Base-by-base conservation (phyloP, 352 stramenopile genomes). In the Nothophytophthora sp. region DNA sequence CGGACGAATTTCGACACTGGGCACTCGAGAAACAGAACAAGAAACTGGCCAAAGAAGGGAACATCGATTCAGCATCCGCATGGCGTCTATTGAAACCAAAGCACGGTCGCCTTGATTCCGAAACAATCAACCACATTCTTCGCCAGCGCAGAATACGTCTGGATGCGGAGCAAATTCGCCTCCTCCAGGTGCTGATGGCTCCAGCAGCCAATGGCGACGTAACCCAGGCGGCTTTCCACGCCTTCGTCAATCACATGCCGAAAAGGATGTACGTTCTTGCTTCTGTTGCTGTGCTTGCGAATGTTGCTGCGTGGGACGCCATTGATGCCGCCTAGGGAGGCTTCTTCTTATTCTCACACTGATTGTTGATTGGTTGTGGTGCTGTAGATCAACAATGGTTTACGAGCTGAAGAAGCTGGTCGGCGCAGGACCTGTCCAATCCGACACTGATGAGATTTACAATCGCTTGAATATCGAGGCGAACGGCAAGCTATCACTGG, bases 211-310 rank as follows among this genome's bases (percentile, higher is more conserved):
- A 89, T 22, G 82, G 82, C 18, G 72, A 84, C 32, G 74, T 91
- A 38, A 79, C 63, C 27, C 78, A 88, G 40, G 59, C 50, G 11
- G 55, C 75, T 7, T 89, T 89, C 27, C 82, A 93, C 30, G 57
- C 66, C 15, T 93, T 93, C 66, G 76, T 91, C 29, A 93, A 93
- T 46, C 81, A 93, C 35, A 68, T 86, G 3, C 80, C 82, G 0
- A 81, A 84, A 54, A 93, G 91, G 63, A 86, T 91, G 79, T 90
- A 66, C 38, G 77, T 66, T 24, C 4, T 11, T 10, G 42, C 13
- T 18, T 39, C 32, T 12, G 1, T 25, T 42, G 1, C 11, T 29
- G 13, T 18, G 4, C 0, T 30, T 37, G 3, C n/a, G 10, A n/a
- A n/a, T n/a, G n/a, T n/a, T n/a, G n/a, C n/a, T n/a, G n/a, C n/a